Base-by-base conservation (phyloP, 345 rosid species). In the Eucalyptus shirleyi region DNA sequence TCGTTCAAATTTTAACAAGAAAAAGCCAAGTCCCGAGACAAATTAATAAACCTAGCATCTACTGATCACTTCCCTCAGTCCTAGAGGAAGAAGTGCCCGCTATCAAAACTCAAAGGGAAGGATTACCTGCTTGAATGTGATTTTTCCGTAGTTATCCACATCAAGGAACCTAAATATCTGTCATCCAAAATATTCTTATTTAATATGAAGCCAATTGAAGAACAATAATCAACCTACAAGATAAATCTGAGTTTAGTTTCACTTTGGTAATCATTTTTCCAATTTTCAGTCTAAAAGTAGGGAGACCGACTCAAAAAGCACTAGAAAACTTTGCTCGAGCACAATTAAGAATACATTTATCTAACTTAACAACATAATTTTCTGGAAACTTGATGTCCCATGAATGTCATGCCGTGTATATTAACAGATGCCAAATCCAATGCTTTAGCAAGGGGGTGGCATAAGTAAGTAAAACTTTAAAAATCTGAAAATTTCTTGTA, bases 121-220 rank as follows among this genome's bases (percentile, higher is more conserved):
- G 77, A 87, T 49, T 93, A 98, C 99, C 98, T 96, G 98, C 93
- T 95, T 97, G 93, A 96, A 98, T 90, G 98, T 95, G 93, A 96
- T 96, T 80, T 95, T 93, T 86, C 97, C 98, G 8, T 65, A 89
- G 91, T 94, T 96, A 91, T 97, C 99, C 55, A 94, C 94, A 90
- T 98, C 99, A 87, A 98, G 72, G 94, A 98, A 96, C 80, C 93
- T 93, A 86, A 98, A 98, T 87, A 98, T 93, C 99, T 98, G 93
- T 89, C 95, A 45, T 65, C 88, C 83, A 77, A 47, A 72, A 44
- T 55, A 72, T 69, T 59, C 6, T 23, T 18, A 37, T 51, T 77
- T 51, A 50, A 89, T 85, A 49, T 86, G 65, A 47, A 67, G 60
- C 18, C 86, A 88, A 81, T 19, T 53, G 89, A 17, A 86, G 60